These are phyloP conservation scores for Corymbia calophylla DNA, from an alignment of 441 rosid species.

Conservation along the genomic window DNA sequence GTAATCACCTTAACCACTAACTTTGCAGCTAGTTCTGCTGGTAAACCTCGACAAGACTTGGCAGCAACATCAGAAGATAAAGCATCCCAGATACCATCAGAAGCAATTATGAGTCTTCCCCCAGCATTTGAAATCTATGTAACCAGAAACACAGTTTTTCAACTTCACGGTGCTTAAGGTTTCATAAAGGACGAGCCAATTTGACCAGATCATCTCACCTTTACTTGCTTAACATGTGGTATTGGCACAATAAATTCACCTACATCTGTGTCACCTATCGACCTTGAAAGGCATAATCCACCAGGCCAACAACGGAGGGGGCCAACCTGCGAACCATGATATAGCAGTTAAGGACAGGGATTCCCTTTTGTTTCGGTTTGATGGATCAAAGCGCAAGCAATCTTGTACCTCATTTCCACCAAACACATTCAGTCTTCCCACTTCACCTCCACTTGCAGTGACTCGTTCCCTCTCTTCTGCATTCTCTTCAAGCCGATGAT, in stretches of 20 bases:
- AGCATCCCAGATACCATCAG: conserved; percentile 99
- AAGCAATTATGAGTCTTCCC: conserved; percentile 92
- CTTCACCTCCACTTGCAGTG: conserved; percentile 99
- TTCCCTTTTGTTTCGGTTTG: neutral
- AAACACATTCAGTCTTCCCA: conserved; percentile 85
- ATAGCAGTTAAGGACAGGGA: neutral
- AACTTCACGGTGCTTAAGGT: neutral
- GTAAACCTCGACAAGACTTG: conserved; percentile 82
- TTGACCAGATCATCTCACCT: conserved; percentile 32
- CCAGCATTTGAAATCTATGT: conserved; percentile 81
- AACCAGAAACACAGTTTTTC: neutral
- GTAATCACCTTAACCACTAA: conserved; percentile 81
- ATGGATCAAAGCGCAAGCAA: neutral
- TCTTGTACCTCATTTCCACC: conserved; percentile 84
- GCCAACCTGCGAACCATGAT: conserved; percentile 52
- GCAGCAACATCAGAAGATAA: conserved; percentile 91
- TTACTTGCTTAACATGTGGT: conserved; percentile 98
- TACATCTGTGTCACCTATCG: conserved; percentile 95
- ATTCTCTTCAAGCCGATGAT: conserved; percentile 96
- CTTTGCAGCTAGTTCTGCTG: conserved; percentile 95
- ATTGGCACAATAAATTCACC: conserved; percentile 94
- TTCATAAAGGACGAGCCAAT: neutral
- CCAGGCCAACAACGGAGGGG: conserved; percentile 99
- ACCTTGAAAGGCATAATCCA: conserved; percentile 95
- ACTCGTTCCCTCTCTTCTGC: conserved; percentile 96